Conservation (phyloP, 148 eudicot genomes). For the Diospyros lotus region DNA sequence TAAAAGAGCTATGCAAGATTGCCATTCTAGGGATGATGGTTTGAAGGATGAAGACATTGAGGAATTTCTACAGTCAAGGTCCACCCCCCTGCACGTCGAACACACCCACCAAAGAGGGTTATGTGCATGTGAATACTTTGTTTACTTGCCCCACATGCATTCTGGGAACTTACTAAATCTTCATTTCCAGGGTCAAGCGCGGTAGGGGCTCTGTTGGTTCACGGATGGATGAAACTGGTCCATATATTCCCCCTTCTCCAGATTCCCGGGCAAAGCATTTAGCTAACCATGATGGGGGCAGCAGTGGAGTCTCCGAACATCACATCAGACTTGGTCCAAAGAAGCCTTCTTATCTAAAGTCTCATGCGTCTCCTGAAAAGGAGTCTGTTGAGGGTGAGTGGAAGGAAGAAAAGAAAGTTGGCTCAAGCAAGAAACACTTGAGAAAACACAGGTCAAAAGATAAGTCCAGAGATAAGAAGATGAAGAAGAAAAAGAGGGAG, state of each 20-base stretch:
- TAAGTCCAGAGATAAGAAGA: too few species aligned
- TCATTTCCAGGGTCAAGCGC: slow-evolving; percentile 67
- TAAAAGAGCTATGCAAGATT: slow-evolving; percentile 36
- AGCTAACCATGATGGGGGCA: slow-evolving; percentile 12
- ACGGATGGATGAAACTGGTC: slow-evolving; percentile 96
- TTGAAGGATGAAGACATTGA: slow-evolving; percentile 78
- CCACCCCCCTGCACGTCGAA: not conserved
- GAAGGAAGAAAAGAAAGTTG: slow-evolving; percentile 38
- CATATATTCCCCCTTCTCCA: slow-evolving; percentile 47
- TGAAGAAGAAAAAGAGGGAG: slow-evolving; percentile 25
- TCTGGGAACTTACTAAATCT: slow-evolving; percentile 3
- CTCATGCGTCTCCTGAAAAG: slow-evolving; percentile 42
- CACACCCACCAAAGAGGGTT: too few species aligned
- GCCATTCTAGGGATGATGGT: slow-evolving; percentile 38
- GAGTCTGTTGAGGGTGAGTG: slow-evolving; percentile 24
- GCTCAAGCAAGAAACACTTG: slow-evolving; percentile 53
- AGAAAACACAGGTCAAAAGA: slow-evolving; percentile 49
- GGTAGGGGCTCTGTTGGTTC: slow-evolving; percentile 91
- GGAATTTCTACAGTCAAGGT: slow-evolving; percentile 80
- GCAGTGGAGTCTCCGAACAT: slow-evolving; percentile 18
- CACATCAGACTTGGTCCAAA: slow-evolving; percentile 52
- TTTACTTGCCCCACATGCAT: not conserved
- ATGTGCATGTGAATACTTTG: not conserved
- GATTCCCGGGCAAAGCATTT: slow-evolving; percentile 26
- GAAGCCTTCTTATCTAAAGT: slow-evolving; percentile 42